Evolutionary conservation across 805 yeast species (phyloP), one percentile per base, ranked within the genome.

Genomic region (Saccharomyces jurei): DNA sequence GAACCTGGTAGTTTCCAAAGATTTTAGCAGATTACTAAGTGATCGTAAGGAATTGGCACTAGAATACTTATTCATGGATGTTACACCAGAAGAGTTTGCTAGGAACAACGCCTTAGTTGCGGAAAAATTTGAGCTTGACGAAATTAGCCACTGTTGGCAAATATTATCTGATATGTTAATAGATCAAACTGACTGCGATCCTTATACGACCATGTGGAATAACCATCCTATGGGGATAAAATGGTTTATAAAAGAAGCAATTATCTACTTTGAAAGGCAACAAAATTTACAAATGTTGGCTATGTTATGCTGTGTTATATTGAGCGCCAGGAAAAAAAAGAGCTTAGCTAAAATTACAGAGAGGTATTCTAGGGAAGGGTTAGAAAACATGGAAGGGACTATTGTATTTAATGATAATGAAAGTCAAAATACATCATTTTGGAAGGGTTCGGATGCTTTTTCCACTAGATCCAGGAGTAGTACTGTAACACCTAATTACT

Each of bases 261-360:
- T 91, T 63, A 64, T 67, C 0, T 84, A 84, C 61, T 89, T 84
- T 64, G 94, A 85, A 61, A 70, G 63, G 32, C 64, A 75, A 46
- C 82, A 84, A 1, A 86, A 92, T 63, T 70, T 89, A 28, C 97
- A 92, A 67, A 89, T 92, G 96, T 72, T 91, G 26, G 96, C 96
- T 0, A 87, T 88, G 89, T 69, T 90, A 59, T 81, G 92, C 3
- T 88, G 96, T 69, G 76, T 89, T 4, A 70, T 36, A 5, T 87
- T 36, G 10, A 36, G 44, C 11, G 54, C 76, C 74, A 62, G 44
- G 9, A 36, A 17, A 17, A 36, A 17, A 36, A 17, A 8, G 44
- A 36, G 11, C 25, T 17, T 25, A 36, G 11, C 44, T 4, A 13
- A 31, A 5, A 31, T 13, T 31, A n/a, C 41, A 4, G 17, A 13